Evolutionary conservation across 73 alveolate genomes (phyloP).

Genomic region (Symbiodinium natans): DNA sequence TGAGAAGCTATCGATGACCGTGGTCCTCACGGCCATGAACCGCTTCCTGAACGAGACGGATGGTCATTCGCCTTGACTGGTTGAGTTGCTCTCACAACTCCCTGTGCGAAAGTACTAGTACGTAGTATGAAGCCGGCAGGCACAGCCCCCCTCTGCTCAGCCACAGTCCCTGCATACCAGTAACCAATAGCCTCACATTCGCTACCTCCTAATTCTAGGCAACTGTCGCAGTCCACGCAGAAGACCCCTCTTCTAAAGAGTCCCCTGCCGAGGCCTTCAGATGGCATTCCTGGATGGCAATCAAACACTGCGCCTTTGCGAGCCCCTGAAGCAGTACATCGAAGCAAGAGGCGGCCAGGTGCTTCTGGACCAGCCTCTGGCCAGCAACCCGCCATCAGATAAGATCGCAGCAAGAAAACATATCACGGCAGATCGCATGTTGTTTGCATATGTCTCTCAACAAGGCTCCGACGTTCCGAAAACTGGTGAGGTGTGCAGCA

Average conservation of each 20-base stretch:
- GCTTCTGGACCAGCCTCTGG: constrained; percentile 58
- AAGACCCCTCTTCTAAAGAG: too few species aligned
- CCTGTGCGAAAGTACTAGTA: background rate
- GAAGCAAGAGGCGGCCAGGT: constrained; percentile 81
- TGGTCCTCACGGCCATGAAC: constrained; percentile 92
- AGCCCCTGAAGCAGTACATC: constrained; percentile 83
- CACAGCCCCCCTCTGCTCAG: too few species aligned
- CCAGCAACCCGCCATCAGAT: constrained; percentile 16
- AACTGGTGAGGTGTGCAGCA: too few species aligned
- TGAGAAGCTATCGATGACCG: constrained; percentile 82
- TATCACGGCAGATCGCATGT: too few species aligned
- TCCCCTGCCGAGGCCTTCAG: constrained; percentile 55
- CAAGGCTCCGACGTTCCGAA: too few species aligned
- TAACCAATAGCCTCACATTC: too few species aligned
- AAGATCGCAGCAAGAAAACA: background rate
- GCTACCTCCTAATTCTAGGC: too few species aligned
- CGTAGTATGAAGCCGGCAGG: background rate
- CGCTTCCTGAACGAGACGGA: constrained; percentile 89
- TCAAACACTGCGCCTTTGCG: constrained; percentile 70
- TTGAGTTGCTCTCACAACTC: background rate
- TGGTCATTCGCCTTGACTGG: background rate
- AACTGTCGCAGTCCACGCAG: too few species aligned
- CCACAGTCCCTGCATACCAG: too few species aligned
- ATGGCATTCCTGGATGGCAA: constrained; percentile 91
- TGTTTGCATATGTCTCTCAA: too few species aligned